Evolutionary conservation across 2,329 filamentous ascomycete species (phyloP).

Genomic region (Monilinia aucupariae): DNA sequence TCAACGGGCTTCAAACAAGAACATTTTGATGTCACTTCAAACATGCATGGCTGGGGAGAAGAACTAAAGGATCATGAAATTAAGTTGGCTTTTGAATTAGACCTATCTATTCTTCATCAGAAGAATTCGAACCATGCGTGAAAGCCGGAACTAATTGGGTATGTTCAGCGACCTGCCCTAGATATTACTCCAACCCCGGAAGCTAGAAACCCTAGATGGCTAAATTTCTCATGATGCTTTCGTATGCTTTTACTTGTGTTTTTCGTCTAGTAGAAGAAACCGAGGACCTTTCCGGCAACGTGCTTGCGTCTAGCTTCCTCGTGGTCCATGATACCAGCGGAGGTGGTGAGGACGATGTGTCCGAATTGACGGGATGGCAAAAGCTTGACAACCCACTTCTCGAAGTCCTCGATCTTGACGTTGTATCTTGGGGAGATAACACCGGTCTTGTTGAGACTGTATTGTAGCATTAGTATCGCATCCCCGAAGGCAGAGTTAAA

Average conservation of each 20-base stretch:
- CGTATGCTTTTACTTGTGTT: slow-evolving; percentile 25
- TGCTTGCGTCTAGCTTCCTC: slow-evolving; percentile 99
- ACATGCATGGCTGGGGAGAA: neutral
- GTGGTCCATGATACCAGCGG: slow-evolving; percentile 99
- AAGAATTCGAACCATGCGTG: slow-evolving; percentile 27
- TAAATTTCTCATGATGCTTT: slow-evolving; percentile 33
- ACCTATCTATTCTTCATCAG: slow-evolving; percentile 30
- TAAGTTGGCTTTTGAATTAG: slow-evolving; percentile 34
- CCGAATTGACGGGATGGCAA: slow-evolving; percentile 99
- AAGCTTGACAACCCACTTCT: slow-evolving; percentile 99
- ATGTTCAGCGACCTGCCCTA: slow-evolving; percentile 25
- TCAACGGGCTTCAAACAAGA: neutral
- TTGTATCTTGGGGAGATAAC: slow-evolving; percentile 99
- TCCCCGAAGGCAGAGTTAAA: neutral
- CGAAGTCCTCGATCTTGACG: slow-evolving; percentile 92
- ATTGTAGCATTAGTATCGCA: slow-evolving; percentile 3
- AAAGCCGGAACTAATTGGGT: slow-evolving; percentile 30
- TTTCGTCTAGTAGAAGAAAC: slow-evolving; percentile 87
- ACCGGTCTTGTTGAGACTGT: slow-evolving; percentile 90
- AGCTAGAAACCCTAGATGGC: slow-evolving; percentile 27
- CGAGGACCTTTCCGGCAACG: slow-evolving; percentile 98
- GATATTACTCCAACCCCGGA: slow-evolving; percentile 22
- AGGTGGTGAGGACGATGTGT: slow-evolving; percentile 98
- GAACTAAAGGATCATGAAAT: slow-evolving; percentile 29
- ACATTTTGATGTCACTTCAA: neutral